Percentiles rank a stretch among this genome's conserved stretches.
Conservation (phyloP, 148 eudicot genomes). For the Rhododendron vialii region DNA sequence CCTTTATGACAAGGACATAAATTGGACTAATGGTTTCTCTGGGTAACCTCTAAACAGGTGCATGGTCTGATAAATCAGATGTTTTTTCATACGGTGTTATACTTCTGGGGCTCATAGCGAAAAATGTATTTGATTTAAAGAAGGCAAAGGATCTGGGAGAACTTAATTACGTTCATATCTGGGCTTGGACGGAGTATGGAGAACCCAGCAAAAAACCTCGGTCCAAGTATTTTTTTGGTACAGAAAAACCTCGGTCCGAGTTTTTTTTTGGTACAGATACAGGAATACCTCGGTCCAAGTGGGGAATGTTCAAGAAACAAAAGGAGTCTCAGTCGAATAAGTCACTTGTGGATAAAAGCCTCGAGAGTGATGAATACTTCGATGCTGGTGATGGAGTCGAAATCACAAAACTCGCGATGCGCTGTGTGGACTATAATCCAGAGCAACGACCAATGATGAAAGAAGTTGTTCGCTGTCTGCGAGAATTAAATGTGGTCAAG, state of each 20-base stretch:
- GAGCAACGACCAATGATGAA: neutral
- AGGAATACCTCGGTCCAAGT: neutral
- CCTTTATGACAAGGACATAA: neutral
- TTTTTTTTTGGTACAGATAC: no score
- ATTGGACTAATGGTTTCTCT: neutral
- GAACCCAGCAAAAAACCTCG: neutral
- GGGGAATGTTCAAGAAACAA: neutral
- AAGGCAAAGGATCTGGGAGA: neutral
- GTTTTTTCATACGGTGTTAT: neutral
- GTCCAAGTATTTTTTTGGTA: no score
- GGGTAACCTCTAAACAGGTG: neutral
- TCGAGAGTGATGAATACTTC: neutral
- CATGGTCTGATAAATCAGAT: neutral
- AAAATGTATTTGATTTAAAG: neutral
- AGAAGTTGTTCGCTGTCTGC: neutral
- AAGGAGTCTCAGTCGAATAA: neutral
- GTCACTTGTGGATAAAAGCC: neutral
- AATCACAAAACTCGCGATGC: neutral
- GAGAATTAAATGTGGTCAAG: neutral
- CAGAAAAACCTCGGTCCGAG: neutral
- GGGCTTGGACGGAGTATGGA: neutral
- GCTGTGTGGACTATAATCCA: neutral
- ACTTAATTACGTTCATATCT: neutral
- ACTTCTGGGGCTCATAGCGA: neutral
- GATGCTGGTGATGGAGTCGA: neutral